Evolutionary conservation across 2,329 filamentous ascomycete species (phyloP).

Genomic region (Aspergillus clavatus): DNA sequence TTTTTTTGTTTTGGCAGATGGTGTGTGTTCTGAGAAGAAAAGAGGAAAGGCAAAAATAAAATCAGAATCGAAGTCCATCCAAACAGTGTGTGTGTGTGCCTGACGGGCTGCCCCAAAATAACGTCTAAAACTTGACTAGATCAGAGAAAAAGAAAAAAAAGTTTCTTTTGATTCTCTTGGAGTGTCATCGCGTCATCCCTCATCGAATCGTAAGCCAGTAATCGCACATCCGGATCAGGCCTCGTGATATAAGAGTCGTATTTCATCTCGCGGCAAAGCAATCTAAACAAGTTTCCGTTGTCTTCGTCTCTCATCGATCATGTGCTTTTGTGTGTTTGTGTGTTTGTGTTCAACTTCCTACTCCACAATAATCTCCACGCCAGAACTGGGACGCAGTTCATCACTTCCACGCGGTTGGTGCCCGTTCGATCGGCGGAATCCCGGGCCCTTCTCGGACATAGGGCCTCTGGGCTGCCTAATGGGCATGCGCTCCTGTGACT

Average conservation of each 20-base stretch:
- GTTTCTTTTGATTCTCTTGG: constrained; percentile 37
- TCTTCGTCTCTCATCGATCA: constrained; percentile 29
- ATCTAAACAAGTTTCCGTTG: constrained; percentile 33
- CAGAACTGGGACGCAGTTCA: constrained; percentile 57
- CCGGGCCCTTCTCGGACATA: constrained; percentile 53
- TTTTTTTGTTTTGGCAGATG: too few species aligned
- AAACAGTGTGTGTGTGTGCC: constrained; percentile 27
- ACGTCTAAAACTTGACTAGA: constrained; percentile 40
- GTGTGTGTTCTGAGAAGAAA: constrained; percentile 29
- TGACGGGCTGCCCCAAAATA: constrained; percentile 39
- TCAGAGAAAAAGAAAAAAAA: constrained; percentile 37
- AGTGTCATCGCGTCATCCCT: constrained; percentile 45
- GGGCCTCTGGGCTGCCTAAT: constrained; percentile 60
- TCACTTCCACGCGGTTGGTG: constrained; percentile 60
- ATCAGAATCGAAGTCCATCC: constrained; percentile 24
- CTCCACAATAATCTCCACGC: constrained; percentile 61
- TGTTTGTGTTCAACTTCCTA: constrained; percentile 36
- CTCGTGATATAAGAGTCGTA: constrained; percentile 41
- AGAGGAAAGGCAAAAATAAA: constrained; percentile 22
- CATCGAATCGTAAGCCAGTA: constrained; percentile 45
- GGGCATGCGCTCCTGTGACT: constrained; percentile 51
- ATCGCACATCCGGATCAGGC: constrained; percentile 34
- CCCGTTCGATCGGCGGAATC: constrained; percentile 58
- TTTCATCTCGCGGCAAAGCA: constrained; percentile 39
- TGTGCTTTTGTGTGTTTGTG: constrained; percentile 12